Conservation (phyloP, 2,329 filamentous ascomycete genomes). For the Fusarium gaditjirri region DNA sequence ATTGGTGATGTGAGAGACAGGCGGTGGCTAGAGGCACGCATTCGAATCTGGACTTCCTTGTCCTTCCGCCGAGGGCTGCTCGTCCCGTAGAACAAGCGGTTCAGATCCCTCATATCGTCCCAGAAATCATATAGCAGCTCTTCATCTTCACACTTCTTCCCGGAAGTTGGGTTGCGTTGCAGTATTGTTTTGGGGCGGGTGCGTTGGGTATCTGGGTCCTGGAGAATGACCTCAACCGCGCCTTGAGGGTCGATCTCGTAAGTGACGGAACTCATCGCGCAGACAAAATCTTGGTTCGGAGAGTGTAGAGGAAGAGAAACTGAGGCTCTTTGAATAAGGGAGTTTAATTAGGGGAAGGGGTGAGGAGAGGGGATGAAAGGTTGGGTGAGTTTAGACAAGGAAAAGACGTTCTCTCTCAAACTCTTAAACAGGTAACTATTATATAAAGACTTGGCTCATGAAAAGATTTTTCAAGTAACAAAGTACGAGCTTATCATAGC, state of each 20-base stretch:
- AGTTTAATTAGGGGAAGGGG: too few relatives aligned
- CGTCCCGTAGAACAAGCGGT: neutral
- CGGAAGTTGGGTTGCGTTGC: too few relatives aligned
- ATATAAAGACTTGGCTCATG: too few relatives aligned
- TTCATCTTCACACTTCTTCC: neutral
- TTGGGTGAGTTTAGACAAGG: too few relatives aligned
- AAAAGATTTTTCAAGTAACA: too few relatives aligned
- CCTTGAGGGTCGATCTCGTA: neutral
- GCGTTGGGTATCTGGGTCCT: neutral
- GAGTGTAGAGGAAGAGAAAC: neutral
- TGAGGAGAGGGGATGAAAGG: too few relatives aligned
- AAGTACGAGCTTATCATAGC: too few relatives aligned
- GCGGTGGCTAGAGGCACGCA: neutral
- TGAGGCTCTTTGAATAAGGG: too few relatives aligned
- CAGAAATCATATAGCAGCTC: neutral
- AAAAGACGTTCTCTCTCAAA: too few relatives aligned
- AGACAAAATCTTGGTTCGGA: neutral
- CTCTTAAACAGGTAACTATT: too few relatives aligned
- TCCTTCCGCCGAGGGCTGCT: accelerated
- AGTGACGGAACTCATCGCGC: neutral
- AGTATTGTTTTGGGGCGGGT: too few relatives aligned
- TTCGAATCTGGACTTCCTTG: neutral
- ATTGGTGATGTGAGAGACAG: neutral
- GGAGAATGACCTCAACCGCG: neutral
- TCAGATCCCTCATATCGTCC: accelerated